Conservation (phyloP, 331 rosid genomes). For the Quercus phellos region DNA sequence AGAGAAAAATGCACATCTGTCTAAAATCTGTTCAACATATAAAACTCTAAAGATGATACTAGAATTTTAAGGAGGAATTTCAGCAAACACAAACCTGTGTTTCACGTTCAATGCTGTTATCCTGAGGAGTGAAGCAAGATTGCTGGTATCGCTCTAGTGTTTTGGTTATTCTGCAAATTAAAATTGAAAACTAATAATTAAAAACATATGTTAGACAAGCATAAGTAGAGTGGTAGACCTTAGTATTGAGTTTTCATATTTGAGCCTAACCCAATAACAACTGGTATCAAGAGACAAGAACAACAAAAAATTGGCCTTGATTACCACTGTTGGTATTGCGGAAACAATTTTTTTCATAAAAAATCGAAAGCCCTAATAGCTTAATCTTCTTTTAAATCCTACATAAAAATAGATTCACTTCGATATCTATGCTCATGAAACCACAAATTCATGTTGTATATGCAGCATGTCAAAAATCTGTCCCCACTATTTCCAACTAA, state of each 20-base stretch:
- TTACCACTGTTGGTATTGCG: background rate
- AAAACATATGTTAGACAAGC: too few relatives aligned
- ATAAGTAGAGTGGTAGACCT: too few relatives aligned
- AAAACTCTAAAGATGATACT: background rate
- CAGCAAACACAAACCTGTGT: constrained; percentile 45
- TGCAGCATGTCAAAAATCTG: too few relatives aligned
- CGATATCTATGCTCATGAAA: too few relatives aligned
- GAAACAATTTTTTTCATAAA: background rate
- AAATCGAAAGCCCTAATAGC: too few relatives aligned
- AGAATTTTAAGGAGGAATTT: background rate
- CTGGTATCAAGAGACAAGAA: background rate
- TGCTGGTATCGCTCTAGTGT: constrained; percentile 81
- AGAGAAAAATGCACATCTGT: background rate
- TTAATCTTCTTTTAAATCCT: too few relatives aligned
- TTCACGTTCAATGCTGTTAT: constrained; percentile 43
- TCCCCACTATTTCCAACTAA: too few relatives aligned
- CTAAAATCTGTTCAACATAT: background rate
- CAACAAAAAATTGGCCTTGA: background rate
- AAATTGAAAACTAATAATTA: background rate
- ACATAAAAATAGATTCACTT: too few relatives aligned
- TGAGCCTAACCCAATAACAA: background rate
- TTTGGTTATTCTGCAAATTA: constrained; percentile 33
- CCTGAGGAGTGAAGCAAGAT: constrained; percentile 52
- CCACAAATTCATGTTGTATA: too few relatives aligned
- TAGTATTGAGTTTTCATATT: background rate